phyloP scores from a whole-genome alignment of 768 basidiomycete species.

The Lepiota subincarnata region DNA sequence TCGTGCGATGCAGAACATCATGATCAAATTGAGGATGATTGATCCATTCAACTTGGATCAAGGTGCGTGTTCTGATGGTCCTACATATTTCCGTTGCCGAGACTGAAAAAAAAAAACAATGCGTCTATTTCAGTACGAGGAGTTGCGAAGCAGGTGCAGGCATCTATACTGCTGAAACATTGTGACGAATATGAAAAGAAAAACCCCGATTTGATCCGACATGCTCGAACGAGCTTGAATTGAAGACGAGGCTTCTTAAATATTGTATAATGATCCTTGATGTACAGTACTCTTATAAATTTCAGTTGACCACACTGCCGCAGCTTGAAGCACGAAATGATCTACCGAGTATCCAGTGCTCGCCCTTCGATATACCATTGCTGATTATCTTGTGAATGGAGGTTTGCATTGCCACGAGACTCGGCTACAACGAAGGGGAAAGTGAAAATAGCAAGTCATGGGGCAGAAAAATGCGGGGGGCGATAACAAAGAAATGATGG shows the following conservation, averaged over 20 bases:
- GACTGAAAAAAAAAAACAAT: not conserved
- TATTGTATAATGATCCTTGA: too few relatives aligned
- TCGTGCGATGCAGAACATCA: constrained; percentile 7
- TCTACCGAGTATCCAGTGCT: too few relatives aligned
- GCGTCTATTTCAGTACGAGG: constrained; percentile 18
- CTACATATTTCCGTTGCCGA: not conserved
- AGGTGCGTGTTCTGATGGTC: constrained; percentile 21
- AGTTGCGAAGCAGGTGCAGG: constrained; percentile 17
- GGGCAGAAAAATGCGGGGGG: too few relatives aligned
- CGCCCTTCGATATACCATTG: too few relatives aligned
- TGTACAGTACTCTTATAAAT: too few relatives aligned
- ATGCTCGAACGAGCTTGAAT: not conserved
- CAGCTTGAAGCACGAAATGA: too few relatives aligned
- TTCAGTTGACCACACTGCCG: too few relatives aligned
- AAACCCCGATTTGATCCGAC: constrained; percentile 16
- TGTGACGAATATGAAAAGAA: constrained; percentile 24
- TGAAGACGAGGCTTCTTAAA: not conserved
- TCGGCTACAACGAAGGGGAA: not conserved
- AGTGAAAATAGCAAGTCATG: not conserved
- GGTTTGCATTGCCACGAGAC: not conserved
- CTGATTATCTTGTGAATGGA: constrained; percentile 8
- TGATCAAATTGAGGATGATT: constrained; percentile 20
- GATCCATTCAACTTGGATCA: constrained; percentile 23
- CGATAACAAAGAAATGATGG: not conserved
- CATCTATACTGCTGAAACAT: constrained; percentile 18